Percentiles rank a stretch among this genome's conserved stretches.
Conservation (phyloP, 1,284 basidiomycete genomes). For the Leccinum brunneo-olivaceum region DNA sequence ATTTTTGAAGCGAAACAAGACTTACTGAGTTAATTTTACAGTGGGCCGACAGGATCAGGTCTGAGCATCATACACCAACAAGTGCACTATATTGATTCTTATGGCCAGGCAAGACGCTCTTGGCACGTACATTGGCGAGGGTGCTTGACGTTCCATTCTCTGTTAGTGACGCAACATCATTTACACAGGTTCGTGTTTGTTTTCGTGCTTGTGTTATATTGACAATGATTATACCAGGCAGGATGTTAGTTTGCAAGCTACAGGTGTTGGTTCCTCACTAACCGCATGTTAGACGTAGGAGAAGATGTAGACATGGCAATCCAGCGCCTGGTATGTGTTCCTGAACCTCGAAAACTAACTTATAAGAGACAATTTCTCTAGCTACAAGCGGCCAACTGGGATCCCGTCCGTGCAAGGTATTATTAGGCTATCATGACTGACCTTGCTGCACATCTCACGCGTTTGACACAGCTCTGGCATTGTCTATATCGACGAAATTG, state of each 20-base stretch:
- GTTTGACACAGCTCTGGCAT: conserved; percentile 66
- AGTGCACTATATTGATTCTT: conserved; percentile 6
- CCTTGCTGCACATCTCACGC: conserved; percentile 4
- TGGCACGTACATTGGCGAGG: conserved; percentile 79
- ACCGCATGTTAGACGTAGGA: conserved; percentile 70
- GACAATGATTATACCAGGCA: conserved; percentile 40
- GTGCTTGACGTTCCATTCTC: conserved; percentile 90
- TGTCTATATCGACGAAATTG: conserved; percentile 93
- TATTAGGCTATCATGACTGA: neutral
- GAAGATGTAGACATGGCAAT: conserved; percentile 92
- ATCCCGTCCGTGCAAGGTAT: conserved; percentile 74
- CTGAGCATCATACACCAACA: conserved; percentile 6
- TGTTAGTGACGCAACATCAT: conserved; percentile 78
- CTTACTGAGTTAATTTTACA: conserved; percentile 27
- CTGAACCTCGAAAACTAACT: neutral
- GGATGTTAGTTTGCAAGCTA: conserved; percentile 54
- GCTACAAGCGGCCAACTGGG: conserved; percentile 83
- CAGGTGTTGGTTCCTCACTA: conserved; percentile 7
- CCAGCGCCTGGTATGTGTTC: conserved; percentile 59
- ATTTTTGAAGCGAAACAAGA: conserved; percentile 1
- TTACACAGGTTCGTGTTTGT: conserved; percentile 57
- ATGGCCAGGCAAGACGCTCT: conserved; percentile 72
- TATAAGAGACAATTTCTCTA: conserved; percentile 23
- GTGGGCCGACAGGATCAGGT: conserved; percentile 82
- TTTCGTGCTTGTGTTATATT: conserved; percentile 7